A percentile compares a stretch with the other conserved stretches of the same genome.
Evolutionary conservation across 169 alveolate species (phyloP).

Genomic region (Miamiensis avidus): DNA sequence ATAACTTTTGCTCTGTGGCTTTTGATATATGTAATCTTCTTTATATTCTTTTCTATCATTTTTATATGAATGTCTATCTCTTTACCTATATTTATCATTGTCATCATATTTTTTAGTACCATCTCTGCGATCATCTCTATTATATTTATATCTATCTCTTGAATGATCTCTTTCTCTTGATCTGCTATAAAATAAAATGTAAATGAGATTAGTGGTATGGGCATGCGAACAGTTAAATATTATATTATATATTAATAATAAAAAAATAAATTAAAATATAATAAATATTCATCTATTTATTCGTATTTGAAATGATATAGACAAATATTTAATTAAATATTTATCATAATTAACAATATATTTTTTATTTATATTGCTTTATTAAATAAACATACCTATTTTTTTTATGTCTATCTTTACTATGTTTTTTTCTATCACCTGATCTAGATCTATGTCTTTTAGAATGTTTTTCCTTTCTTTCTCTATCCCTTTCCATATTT

Average conservation of each 20-base stretch:
- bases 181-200: no score
- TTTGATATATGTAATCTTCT: no score
- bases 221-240: no score
- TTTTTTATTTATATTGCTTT: neutral
- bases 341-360: neutral
- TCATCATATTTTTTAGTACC: neutral
- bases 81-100: neutral
- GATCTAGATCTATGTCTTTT: conserved; percentile 21
- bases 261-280: neutral
- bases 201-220: no score
- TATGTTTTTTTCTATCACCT: neutral
- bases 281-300: neutral
- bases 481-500: conserved; percentile 1
- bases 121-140: conserved; percentile 9
- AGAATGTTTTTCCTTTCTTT: neutral
- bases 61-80: conserved; percentile 20
- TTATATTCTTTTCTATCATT: conserved; percentile 27
- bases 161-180: neutral
- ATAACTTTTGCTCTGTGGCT: conserved; percentile 35
- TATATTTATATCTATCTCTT: conserved; percentile 3
- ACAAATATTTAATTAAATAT: neutral
- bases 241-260: neutral
- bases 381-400: neutral
- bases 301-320: neutral
- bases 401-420: conserved; percentile 6